Base-by-base conservation (phyloP, 2,329 filamentous ascomycete genomes). In the Eutypa lata region DNA sequence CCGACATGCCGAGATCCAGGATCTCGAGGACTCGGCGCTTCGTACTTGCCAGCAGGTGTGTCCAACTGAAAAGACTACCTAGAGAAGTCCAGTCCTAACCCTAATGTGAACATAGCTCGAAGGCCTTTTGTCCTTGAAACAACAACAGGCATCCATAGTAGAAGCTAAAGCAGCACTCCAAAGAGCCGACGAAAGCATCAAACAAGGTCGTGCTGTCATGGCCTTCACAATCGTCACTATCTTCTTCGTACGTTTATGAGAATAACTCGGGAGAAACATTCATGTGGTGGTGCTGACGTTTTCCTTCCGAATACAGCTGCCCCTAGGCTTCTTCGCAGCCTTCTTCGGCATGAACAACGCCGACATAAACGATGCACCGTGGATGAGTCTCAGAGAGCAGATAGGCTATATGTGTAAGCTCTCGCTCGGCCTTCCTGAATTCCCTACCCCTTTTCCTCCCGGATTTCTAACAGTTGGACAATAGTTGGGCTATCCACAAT, bases 221-320 rank as follows among this genome's bases (percentile, higher is more conserved):
- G 60, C 63, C 6, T 70, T 71, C 21, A 71, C 68, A 1, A 55
- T 70, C 13, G 63, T 71, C 0, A 70, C 66, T 10, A 68, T 71
- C 18, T 58, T 71, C 51, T 70, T 71, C 47, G 65, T 67, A 56
- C 53, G 65, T 56, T 2, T 19, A 18, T n/a, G n/a, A 11, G 11
- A 21, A 19, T 3, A 3, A 42, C 11, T 18, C 5, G 2, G 26
- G 26, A 31, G 18, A 35, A n/a, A 18, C 14, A 4, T 24, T 24
- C 26, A 11, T 18, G n/a, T 11, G 19, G 10, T 19, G 11, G 16
- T 42, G 38, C 19, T 19, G 19, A 42, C 7, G 11, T 10, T 19
- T 10, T 13, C 8, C 11, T 13, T 16, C 11, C 6, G 11, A 18
- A 19, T 19, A 18, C 6, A 42, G 38, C 38, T 42, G 3, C 38